phyloP scores from a whole-genome alignment of 2,329 filamentous ascomycete species.

The Myriosclerotinia scirpicola region DNA sequence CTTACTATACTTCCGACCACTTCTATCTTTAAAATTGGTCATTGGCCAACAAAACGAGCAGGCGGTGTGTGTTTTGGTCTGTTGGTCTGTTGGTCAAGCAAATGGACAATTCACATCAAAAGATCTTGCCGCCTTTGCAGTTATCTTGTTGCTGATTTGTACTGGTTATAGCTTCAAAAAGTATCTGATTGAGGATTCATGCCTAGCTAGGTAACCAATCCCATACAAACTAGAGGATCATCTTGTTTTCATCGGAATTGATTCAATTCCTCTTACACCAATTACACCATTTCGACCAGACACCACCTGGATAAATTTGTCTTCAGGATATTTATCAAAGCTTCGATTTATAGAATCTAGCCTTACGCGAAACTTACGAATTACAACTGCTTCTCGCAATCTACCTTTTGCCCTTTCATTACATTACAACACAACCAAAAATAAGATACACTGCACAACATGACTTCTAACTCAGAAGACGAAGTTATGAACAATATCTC shows the following conservation, averaged over 20 bases:
- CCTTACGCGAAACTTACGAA: conserved; percentile 7
- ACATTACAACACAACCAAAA: background rate
- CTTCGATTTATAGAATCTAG: background rate
- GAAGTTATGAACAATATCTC: conserved; percentile 43
- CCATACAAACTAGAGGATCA: background rate
- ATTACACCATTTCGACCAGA: no score
- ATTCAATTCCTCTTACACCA: background rate
- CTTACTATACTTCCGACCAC: conserved; percentile 13
- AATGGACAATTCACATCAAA: background rate
- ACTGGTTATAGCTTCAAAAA: no score
- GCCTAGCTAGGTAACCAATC: background rate
- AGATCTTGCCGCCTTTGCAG: background rate
- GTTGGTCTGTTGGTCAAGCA: no score
- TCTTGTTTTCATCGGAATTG: background rate
- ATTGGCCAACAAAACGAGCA: conserved; percentile 18
- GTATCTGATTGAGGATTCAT: no score
- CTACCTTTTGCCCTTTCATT: background rate
- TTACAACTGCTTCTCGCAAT: background rate
- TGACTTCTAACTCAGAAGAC: conserved; percentile 37
- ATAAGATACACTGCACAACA: conserved; percentile 10
- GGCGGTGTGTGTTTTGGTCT: conserved; percentile 16
- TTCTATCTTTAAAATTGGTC: conserved; percentile 9
- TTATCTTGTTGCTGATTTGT: background rate
- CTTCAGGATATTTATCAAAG: background rate
- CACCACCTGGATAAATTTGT: background rate